Base-by-base conservation (phyloP, 73 alveolate species). In the Diophrys appendiculata region DNA sequence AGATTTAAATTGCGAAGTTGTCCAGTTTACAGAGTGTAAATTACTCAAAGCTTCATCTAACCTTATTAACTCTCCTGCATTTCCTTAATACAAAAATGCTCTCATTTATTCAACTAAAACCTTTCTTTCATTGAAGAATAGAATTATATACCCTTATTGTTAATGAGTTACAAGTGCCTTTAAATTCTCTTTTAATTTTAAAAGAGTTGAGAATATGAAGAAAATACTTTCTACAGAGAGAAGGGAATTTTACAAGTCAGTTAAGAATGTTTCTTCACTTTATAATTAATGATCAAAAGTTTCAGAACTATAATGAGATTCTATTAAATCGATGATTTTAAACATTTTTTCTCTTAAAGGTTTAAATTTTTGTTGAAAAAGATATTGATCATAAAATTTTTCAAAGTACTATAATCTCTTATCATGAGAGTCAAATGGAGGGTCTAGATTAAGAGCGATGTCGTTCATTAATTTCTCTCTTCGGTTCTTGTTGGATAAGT, bases 141-240 rank as follows among this genome's bases (percentile, higher is more conserved):
- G 69, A 27, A 73, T 54, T 22, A 73, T 64, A 31, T 73, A 73
- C 0, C 68, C 26, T 26, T 73, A n/a, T 3, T 73, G 72, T 25
- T 23, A 30, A 29, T 33, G 23, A 43, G 29, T n/a, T 0, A 73
- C 72, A 8, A 33, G 43, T 1, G 29, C 24, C 71, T 30, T 52
- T 14, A 73, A 29, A 29, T 73, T 23, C 14, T 34, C 72, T 73
- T 73, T 73, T 22, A 73, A 71, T 25, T 52, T 52, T 27, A 22
- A 52, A 5, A 73, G 52, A 1, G 69, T 29, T 2, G 33, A 69
- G 29, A 22, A 73, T 3, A 73, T 73, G 26, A 73, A 73, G 72
- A 73, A 73, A 13, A 73, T 29, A n/a, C 56, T 52, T 43, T 73
- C 81, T 1, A 73, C 72, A 2, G 81, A 43, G n/a, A 43, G 60